Percentiles rank a stretch among this genome's conserved stretches.
Evolutionary conservation across 2,329 filamentous ascomycete genomes (phyloP).

Genomic region (Talaromyces amestolkiae): DNA sequence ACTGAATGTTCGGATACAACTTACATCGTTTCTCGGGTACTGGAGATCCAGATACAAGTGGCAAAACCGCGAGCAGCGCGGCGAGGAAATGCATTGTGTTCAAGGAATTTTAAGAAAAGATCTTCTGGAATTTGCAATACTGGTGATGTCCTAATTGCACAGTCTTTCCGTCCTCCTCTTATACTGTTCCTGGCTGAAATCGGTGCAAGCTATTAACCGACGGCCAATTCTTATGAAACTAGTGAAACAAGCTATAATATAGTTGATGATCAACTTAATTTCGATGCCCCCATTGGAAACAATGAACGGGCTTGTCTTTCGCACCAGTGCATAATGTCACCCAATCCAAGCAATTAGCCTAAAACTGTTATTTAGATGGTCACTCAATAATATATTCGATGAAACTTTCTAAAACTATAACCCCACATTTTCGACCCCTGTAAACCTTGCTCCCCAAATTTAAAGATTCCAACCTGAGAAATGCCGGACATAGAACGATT

Average conservation of each 20-base stretch:
- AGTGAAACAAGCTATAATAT: background rate
- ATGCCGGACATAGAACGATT: background rate
- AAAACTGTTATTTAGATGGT: background rate
- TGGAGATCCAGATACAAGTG: background rate
- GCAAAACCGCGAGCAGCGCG: background rate
- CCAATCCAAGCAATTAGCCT: background rate
- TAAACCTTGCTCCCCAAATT: background rate
- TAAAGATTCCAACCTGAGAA: background rate
- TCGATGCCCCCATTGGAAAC: background rate
- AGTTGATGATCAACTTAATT: background rate
- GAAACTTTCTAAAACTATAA: background rate
- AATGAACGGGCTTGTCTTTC: background rate
- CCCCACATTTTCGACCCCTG: background rate
- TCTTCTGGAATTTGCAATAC: background rate
- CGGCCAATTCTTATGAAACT: background rate
- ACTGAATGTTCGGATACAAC: background rate
- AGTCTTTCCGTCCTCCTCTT: background rate
- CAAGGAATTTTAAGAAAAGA: background rate
- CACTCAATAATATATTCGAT: background rate
- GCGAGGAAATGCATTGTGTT: background rate
- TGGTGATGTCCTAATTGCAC: background rate
- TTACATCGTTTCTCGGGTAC: background rate
- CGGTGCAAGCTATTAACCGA: background rate
- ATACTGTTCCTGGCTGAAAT: background rate
- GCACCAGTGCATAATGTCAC: background rate